phyloP scores from a whole-genome alignment of 306 rosid species.

The Medicago arabica region DNA sequence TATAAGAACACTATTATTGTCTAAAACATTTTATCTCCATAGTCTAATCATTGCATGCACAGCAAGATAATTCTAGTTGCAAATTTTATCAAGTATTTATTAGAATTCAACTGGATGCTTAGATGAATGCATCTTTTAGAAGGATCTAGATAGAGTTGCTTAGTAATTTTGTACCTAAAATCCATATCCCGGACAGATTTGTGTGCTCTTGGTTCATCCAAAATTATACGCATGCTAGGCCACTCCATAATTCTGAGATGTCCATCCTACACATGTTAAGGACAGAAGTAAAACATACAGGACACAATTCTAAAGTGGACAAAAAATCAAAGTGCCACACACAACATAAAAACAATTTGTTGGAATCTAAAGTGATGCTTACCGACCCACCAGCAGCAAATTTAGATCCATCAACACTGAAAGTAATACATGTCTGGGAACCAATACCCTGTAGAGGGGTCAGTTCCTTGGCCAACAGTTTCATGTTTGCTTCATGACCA shows the following conservation, averaged over 20 bases:
- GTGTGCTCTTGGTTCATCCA: conserved; percentile 91
- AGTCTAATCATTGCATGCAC: conserved; percentile 27
- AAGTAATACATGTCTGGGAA: conserved; percentile 74
- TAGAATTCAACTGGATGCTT: conserved; percentile 7
- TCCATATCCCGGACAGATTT: conserved; percentile 85
- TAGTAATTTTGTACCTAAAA: conserved; percentile 64
- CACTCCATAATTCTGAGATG: conserved; percentile 85
- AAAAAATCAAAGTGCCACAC: background rate
- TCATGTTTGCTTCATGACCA: conserved; percentile 59
- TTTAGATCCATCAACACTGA: conserved; percentile 94
- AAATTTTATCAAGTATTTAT: background rate
- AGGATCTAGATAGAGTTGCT: conserved; percentile 25
- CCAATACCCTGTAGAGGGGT: conserved; percentile 62
- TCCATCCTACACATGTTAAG: conserved; percentile 68
- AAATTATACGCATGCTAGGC: conserved; percentile 72
- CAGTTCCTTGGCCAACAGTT: conserved; percentile 70
- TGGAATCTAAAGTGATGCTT: conserved; percentile 43
- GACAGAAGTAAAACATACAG: conserved; percentile 41
- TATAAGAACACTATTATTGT: conserved; percentile 21
- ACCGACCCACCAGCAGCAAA: conserved; percentile 90
- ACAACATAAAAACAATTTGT: conserved; percentile 15
- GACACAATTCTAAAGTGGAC: conserved; percentile 11
- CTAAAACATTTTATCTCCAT: conserved; percentile 5
- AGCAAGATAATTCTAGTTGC: conserved; percentile 15
- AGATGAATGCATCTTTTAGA: conserved; percentile 14